Base-by-base conservation (phyloP, 805 yeast genomes). In the Hanseniaspora lachancei region DNA sequence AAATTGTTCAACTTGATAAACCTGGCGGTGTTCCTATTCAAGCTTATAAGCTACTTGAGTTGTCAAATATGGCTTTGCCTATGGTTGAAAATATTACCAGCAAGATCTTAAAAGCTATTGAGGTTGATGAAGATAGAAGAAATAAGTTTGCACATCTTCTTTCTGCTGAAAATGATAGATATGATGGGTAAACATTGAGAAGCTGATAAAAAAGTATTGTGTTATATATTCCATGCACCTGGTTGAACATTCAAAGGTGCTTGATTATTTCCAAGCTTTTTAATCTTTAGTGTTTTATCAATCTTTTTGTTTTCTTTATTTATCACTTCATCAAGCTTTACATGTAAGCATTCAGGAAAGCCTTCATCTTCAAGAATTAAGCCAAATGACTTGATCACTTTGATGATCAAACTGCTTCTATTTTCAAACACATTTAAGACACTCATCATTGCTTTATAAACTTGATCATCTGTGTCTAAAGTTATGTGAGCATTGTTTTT, bases 21-120 rank as follows among this genome's bases (percentile, higher is more conserved):
- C 86, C 89, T 35, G 98, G 97, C 51, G 97, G 96, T 0, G 71
- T 86, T 47, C 86, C 89, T 7, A 79, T 91, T 60, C 89, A 86
- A 63, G 87, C 93, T 0, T 64, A 76, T 39, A 71, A 77, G 27
- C 70, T 91, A 50, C 72, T 87, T 73, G 79, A 81, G 27, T 83
- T 93, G 65, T 77, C 85, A 35, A 77, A 77, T 57, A 72, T 75
- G 57, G 93, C 96, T 1, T 79, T 77, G 62, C 65, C 67, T 3
- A 75, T 82, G 35, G 93, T 87, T 9, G 81, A 79, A 55, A 63
- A 66, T 27, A 64, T 86, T 57, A 86, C 96, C 0, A 80, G 80
- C 35, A 72, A 77, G 63, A 85, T 91, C 47, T 75, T 79, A 51
- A 60, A 65, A 5, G 71, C 76, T 15, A 65, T 89, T 36, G 77